Percentiles rank a stretch among this genome's conserved stretches.
Conservation (phyloP, 1,284 basidiomycete species). For the Leccinum fuscescens region DNA sequence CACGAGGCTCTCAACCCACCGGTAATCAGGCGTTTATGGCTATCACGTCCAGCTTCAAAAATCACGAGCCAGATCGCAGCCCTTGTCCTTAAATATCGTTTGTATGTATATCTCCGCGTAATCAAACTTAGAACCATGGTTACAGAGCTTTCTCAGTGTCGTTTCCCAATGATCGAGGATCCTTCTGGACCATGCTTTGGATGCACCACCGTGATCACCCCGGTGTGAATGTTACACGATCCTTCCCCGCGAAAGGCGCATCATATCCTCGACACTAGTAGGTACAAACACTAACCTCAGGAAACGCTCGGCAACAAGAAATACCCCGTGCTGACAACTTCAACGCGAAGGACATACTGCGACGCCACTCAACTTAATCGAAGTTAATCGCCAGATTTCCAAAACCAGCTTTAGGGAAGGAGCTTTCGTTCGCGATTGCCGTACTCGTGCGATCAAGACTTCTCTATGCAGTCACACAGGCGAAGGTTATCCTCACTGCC, state of each 20-base stretch:
- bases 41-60: conserved; percentile 7
- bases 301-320: conserved; percentile 14
- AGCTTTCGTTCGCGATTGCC: neutral
- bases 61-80: conserved; percentile 15
- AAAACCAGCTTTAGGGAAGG: neutral
- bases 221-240: neutral
- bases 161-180: conserved; percentile 8
- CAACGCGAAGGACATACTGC: neutral
- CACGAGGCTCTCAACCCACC: neutral
- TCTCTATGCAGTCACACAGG: neutral
- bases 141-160: neutral
- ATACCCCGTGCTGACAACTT: neutral
- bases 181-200: neutral
- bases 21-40: neutral
- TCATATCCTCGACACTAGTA: neutral
- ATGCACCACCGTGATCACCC: neutral
- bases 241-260: conserved; percentile 1
- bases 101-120: neutral
- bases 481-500: conserved; percentile 13
- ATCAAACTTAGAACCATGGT: neutral
- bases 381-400: neutral
- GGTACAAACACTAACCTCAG: neutral
- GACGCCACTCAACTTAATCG: neutral
- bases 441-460: neutral
- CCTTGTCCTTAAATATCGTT: neutral